phyloP scores from a whole-genome alignment of 75 land plant species.

The Chamaecyparis obtusa region DNA sequence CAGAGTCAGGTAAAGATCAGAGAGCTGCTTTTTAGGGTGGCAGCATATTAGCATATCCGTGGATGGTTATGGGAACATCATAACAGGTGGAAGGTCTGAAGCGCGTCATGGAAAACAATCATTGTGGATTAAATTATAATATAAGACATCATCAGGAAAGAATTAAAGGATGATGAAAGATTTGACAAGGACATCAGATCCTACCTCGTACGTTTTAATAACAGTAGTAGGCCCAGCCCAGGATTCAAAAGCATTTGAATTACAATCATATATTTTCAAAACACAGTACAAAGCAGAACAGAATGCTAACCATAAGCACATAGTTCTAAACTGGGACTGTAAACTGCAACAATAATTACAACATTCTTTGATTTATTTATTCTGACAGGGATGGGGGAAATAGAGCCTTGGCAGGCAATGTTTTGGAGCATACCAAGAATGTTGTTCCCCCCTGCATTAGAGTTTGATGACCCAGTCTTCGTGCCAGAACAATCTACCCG shows the following conservation, averaged over 20 bases:
- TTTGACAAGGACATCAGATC: background rate
- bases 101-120: background rate
- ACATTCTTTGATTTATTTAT: background rate
- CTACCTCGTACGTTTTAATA: background rate
- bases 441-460: slow-evolving; percentile 3
- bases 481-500: background rate
- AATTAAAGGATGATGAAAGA: background rate
- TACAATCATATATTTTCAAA: background rate
- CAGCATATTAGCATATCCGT: background rate
- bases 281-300: background rate
- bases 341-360: background rate
- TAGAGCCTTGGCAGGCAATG: background rate
- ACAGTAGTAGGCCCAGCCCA: background rate
- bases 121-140: background rate
- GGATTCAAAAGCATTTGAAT: background rate
- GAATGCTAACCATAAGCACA: background rate
- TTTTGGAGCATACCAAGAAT: slow-evolving; percentile 6
- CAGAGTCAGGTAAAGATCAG: too few species aligned
- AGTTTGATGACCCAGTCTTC: background rate
- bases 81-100: background rate
- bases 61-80: background rate
- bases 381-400: background rate
- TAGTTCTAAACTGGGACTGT: background rate
- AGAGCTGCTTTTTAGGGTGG: background rate
- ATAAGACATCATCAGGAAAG: background rate